These are phyloP conservation scores for Ophiosphaerella narmari DNA, from an alignment of 2,329 filamentous ascomycete species.

Conservation along the genomic window DNA sequence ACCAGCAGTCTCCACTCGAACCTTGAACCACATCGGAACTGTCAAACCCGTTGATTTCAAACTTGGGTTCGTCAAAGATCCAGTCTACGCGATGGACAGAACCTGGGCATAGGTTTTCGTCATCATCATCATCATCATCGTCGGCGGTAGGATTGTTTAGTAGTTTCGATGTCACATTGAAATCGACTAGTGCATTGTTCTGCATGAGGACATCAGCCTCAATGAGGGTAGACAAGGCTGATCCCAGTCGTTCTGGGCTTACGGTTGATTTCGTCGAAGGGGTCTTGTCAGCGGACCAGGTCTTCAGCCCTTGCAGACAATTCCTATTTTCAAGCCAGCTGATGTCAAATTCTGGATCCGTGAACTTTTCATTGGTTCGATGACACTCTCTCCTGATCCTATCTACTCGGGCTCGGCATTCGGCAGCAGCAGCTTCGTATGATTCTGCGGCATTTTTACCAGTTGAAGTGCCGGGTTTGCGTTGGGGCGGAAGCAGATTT, in stretches of 20 bases:
- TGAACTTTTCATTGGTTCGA: conserved; percentile 81
- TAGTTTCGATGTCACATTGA: conserved; percentile 66
- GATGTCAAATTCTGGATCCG: conserved; percentile 81
- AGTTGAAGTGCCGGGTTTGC: conserved; percentile 54
- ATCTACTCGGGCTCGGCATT: conserved; percentile 66
- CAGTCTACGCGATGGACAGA: conserved; percentile 57
- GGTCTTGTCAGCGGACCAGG: conserved; percentile 55
- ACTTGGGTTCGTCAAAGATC: conserved; percentile 75
- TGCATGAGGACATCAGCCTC: conserved; percentile 25
- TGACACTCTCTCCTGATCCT: conserved; percentile 67
- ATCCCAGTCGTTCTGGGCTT: conserved; percentile 18
- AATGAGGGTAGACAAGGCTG: conserved; percentile 30
- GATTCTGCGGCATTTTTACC: conserved; percentile 68
- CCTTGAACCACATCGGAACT: conserved; percentile 81
- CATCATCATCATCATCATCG: conserved; percentile 22
- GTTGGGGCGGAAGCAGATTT: conserved; percentile 45
- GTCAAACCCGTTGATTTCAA: conserved; percentile 76
- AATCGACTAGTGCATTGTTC: conserved; percentile 21
- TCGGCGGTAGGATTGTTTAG: conserved; percentile 33
- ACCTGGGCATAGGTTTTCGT: conserved; percentile 21
- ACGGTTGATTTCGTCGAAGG: conserved; percentile 48
- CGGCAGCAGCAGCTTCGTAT: conserved; percentile 71
- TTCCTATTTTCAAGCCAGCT: conserved; percentile 65
- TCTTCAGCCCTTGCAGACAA: conserved; percentile 36
- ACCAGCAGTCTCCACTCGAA: conserved; percentile 80